A percentile compares a stretch with the other conserved stretches of the same genome.
Conservation (phyloP, 2,329 filamentous ascomycete genomes). For the Leptodontidium sp. region DNA sequence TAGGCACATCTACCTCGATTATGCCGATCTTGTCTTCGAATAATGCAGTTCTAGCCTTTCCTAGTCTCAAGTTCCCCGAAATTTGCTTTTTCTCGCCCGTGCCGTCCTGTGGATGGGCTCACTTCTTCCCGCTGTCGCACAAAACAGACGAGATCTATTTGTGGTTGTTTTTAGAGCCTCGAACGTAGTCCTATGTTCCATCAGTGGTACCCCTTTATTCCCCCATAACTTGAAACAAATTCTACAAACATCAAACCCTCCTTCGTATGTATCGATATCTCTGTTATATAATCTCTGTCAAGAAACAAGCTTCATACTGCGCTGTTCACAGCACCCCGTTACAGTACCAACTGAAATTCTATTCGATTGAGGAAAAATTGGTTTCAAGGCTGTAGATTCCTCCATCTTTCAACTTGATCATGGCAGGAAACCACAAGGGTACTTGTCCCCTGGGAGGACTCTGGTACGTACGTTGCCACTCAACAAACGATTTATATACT, state of each 20-base stretch:
- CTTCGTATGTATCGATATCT: background rate
- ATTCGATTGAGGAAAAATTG: background rate
- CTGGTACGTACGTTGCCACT: background rate
- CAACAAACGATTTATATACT: background rate
- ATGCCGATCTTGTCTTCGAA: background rate
- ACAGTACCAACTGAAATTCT: background rate
- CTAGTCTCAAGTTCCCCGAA: background rate
- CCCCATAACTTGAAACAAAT: background rate
- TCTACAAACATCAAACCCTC: background rate
- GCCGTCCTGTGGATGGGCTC: background rate
- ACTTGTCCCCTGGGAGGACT: conserved; percentile 18
- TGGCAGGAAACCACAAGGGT: conserved; percentile 3
- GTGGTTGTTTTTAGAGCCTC: background rate
- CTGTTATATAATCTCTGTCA: background rate
- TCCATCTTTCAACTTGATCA: background rate
- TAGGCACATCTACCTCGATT: background rate
- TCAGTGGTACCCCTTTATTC: background rate
- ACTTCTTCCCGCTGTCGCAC: background rate
- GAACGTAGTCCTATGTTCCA: background rate
- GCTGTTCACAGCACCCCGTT: background rate
- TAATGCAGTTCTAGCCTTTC: background rate
- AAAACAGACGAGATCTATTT: background rate
- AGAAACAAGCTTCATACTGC: background rate
- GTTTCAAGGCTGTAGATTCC: background rate
- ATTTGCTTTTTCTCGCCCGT: background rate